Percentiles rank a stretch among this genome's conserved stretches.
These are phyloP conservation scores for Claviceps cyperi DNA, from an alignment of 2,329 filamentous ascomycete species.

Conservation along the genomic window DNA sequence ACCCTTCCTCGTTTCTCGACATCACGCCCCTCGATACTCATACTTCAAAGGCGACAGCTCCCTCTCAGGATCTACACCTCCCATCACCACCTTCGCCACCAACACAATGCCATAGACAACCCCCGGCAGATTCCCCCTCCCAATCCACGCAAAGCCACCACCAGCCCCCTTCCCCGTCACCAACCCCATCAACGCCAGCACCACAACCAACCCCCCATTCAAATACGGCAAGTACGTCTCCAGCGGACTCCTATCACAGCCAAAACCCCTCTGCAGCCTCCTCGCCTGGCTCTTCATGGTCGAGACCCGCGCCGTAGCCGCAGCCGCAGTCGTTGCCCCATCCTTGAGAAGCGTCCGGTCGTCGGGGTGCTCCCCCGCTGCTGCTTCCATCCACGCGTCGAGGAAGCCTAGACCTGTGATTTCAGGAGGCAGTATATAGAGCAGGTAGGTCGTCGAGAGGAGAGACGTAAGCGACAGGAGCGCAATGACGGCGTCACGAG, in stretches of 20 bases:
- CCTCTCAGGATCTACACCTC: slow-evolving; percentile 50
- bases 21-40: slow-evolving; percentile 50
- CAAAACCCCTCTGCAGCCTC: slow-evolving; percentile 7
- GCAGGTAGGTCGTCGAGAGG: slow-evolving; percentile 44
- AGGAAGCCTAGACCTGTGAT: slow-evolving; percentile 37
- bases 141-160: slow-evolving; percentile 22
- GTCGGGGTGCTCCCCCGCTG: slow-evolving; percentile 8
- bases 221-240: slow-evolving; percentile 43
- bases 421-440: slow-evolving; percentile 40
- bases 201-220: slow-evolving; percentile 40
- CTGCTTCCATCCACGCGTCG: slow-evolving; percentile 25
- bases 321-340: neutral
- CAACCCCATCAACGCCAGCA: slow-evolving; percentile 34
- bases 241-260: slow-evolving; percentile 28
- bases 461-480: slow-evolving; percentile 50
- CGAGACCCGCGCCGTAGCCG: neutral
- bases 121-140: slow-evolving; percentile 36
- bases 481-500: slow-evolving; percentile 26
- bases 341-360: too few species aligned
- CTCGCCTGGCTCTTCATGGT: slow-evolving; percentile 1
- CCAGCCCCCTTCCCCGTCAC: slow-evolving; percentile 18
- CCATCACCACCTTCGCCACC: slow-evolving; percentile 50
- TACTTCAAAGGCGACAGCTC: slow-evolving; percentile 50
- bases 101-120: slow-evolving; percentile 48
- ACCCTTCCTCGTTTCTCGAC: too few species aligned